Conservation (phyloP, 2,329 filamentous ascomycete genomes). For the Scedosporium dehoogii region DNA sequence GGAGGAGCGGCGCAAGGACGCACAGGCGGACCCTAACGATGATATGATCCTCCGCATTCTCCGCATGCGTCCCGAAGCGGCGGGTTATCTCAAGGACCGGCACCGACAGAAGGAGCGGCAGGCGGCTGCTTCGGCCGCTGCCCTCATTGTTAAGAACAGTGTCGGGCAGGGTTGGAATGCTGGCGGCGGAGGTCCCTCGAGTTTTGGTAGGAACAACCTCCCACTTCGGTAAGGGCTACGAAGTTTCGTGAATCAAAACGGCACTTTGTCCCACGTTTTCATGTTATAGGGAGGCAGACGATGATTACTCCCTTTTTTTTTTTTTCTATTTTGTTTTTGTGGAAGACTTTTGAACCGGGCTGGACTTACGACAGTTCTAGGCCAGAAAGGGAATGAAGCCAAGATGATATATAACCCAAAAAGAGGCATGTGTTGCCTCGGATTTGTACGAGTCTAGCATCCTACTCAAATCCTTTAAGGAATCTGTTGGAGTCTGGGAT, state of each 20-base stretch:
- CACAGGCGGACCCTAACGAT: slow-evolving; percentile 91
- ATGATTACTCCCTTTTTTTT: neutral
- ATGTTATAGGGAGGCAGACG: neutral
- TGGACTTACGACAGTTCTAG: neutral
- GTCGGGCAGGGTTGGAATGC: slow-evolving; percentile 49
- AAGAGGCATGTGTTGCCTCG: neutral
- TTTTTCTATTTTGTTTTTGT: neutral
- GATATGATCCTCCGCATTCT: slow-evolving; percentile 96
- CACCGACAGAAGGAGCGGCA: slow-evolving; percentile 90
- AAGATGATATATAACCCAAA: neutral
- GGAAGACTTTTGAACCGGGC: neutral
- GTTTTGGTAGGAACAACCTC: slow-evolving; percentile 33
- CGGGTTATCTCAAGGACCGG: slow-evolving; percentile 76
- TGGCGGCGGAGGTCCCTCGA: slow-evolving; percentile 26
- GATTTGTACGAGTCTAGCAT: neutral
- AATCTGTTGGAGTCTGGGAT: neutral
- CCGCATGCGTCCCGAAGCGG: slow-evolving; percentile 87
- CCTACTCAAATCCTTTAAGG: neutral
- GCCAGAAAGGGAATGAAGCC: neutral
- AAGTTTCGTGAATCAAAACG: no score
- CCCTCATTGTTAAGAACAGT: slow-evolving; percentile 91
- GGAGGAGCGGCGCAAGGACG: slow-evolving; percentile 89
- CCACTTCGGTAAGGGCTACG: slow-evolving; percentile 30
- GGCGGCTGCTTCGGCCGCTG: slow-evolving; percentile 80
- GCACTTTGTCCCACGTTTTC: no score